Base-by-base conservation (phyloP, 169 alveolate species). In the Theileria parva region DNA sequence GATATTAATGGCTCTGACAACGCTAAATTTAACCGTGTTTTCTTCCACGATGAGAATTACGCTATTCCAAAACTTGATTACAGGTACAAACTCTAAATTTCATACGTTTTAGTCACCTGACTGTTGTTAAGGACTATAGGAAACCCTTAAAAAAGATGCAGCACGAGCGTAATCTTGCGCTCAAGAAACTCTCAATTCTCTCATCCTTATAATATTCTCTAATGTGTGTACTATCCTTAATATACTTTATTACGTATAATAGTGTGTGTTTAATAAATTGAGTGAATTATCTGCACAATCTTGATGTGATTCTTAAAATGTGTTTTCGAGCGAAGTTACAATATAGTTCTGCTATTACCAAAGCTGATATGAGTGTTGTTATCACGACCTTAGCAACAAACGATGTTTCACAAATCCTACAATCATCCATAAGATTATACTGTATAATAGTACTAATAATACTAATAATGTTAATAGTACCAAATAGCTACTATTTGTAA, bases 81-180 rank as follows among this genome's bases (percentile, higher is more conserved):
- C 84, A 53, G 44, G 74, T 75, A 75, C 21, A 21, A 37, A 32
- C 21, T n/a, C 48, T 51, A n/a, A 13, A 13, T 6, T 57, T 11
- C 23, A 12, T 53, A n/a, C 19, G 2, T 25, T 72, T 57, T 69
- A 75, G 83, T 48, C 79, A 85, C 60, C 64, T 85, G 0, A 77
- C 87, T 7, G 84, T 85, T 28, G 91, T 85, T 7, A 76, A 73
- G 50, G 91, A 85, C 84, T 85, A 77, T 63, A 80, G 91, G 51
- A 85, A 78, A 25, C 91, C 91, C 8, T 86, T 67, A 44, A 78
- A 77, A 67, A 85, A 85, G 68, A 65, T 75, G 23, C 86, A 78
- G 51, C 91, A 85, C 53, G 79, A 77, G n/a, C 80, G 79, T 3
- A 75, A 37, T 17, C 61, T 13, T 19, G 34, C 50, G 7, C 69